phyloP scores from a whole-genome alignment of 176 grass and related monocot genomes.

The Elymus sibiricus region DNA sequence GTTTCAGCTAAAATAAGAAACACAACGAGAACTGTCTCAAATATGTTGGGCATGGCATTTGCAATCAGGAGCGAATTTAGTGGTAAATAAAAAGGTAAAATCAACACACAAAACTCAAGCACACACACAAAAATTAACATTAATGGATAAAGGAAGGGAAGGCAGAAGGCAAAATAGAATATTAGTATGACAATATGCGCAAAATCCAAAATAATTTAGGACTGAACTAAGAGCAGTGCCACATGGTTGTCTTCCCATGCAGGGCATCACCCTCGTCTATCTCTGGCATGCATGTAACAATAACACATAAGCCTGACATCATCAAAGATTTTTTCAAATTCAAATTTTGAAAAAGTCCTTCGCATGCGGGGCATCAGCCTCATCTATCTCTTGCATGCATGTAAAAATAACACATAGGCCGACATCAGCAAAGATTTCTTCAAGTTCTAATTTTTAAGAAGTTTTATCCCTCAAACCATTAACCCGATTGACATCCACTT shows the following conservation, averaged over 20 bases:
- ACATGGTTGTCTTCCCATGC: background rate
- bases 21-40: background rate
- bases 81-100: constrained; percentile 14
- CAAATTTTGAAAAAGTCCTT: too few relatives aligned
- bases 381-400: background rate
- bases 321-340: background rate
- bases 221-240: background rate
- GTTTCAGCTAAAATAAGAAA: constrained; percentile 52
- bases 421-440: background rate
- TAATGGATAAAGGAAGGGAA: background rate
- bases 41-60: background rate
- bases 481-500: background rate
- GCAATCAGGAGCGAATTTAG: background rate
- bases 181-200: background rate
- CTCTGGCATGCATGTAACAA: background rate
- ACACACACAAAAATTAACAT: background rate
- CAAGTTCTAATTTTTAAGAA: background rate
- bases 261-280: background rate
- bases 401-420: background rate
- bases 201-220: constrained; percentile 11
- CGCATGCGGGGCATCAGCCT: too few relatives aligned
- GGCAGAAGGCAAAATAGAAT: background rate
- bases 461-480: background rate
- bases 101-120: background rate
- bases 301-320: background rate